Conservation (phyloP, 2,329 filamentous ascomycete species). For the Colletotrichum higginsianum region DNA sequence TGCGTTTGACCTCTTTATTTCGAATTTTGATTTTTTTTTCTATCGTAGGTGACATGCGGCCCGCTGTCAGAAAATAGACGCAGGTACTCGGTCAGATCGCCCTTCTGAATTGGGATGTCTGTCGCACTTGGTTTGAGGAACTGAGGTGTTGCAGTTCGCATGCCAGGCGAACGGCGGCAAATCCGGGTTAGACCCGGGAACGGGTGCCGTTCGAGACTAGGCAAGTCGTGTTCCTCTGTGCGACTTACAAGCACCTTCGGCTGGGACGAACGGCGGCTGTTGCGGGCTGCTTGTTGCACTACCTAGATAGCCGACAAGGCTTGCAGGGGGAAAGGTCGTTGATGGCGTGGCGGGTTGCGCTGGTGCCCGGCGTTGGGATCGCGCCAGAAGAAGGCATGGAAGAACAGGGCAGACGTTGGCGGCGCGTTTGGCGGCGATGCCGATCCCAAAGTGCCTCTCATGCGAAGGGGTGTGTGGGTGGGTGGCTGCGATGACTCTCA, state of each 20-base stretch:
- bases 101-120: background rate
- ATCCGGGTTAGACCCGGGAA: background rate
- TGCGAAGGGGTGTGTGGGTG: background rate
- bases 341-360: conserved; percentile 9
- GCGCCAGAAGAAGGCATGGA: background rate
- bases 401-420: conserved; percentile 4
- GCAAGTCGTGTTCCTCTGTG: background rate
- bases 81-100: background rate
- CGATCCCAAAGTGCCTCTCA: background rate
- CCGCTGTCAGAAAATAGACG: conserved; percentile 17
- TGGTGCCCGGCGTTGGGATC: conserved; percentile 11
- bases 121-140: conserved; percentile 1
- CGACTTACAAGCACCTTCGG: background rate
- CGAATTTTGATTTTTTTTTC: background rate
- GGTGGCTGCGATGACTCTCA: background rate
- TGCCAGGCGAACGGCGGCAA: background rate
- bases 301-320: background rate
- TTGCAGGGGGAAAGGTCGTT: background rate
- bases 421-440: background rate
- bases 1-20: background rate
- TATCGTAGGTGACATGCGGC: conserved; percentile 14
- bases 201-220: background rate
- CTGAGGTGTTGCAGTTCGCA: background rate
- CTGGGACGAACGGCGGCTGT: background rate
- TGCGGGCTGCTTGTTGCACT: background rate